These are phyloP conservation scores for Leccinum uliginosum DNA, from an alignment of 768 basidiomycete genomes.

Conservation along the genomic window DNA sequence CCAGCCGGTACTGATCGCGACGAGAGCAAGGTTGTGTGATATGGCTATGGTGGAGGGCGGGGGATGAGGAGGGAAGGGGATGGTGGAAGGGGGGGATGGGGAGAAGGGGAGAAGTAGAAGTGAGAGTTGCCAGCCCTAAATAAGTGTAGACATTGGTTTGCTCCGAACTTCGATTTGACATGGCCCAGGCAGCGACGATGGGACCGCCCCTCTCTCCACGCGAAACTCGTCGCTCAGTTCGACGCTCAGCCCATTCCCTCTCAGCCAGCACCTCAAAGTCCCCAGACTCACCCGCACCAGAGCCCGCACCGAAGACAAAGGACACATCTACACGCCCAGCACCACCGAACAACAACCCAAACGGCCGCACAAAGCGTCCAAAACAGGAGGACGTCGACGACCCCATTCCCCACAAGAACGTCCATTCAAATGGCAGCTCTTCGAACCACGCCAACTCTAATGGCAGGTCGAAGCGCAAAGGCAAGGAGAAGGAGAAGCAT, in stretches of 20 bases:
- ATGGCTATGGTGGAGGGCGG: background rate
- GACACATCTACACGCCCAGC: slow-evolving; percentile 37
- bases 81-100: background rate
- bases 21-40: background rate
- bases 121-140: slow-evolving; percentile 34
- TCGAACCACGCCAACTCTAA: slow-evolving; percentile 31
- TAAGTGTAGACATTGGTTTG: slow-evolving; percentile 22
- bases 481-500: slow-evolving; percentile 60
- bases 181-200: slow-evolving; percentile 70
- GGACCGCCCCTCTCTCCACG: slow-evolving; percentile 74
- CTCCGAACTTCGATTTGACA: slow-evolving; percentile 21
- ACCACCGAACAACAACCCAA: slow-evolving; percentile 35
- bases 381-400: slow-evolving; percentile 78
- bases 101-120: slow-evolving; percentile 9
- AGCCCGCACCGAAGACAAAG: slow-evolving; percentile 41
- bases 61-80: background rate
- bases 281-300: slow-evolving; percentile 61
- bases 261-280: slow-evolving; percentile 70
- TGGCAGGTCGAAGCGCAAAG: slow-evolving; percentile 56
- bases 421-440: slow-evolving; percentile 29
- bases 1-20: slow-evolving; percentile 18
- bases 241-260: slow-evolving; percentile 64
- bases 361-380: slow-evolving; percentile 50
- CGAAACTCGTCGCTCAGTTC: slow-evolving; percentile 73
- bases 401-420: slow-evolving; percentile 43